These are phyloP conservation scores for Onygena corvina DNA, from an alignment of 2,329 filamentous ascomycete genomes.

Conservation along the genomic window DNA sequence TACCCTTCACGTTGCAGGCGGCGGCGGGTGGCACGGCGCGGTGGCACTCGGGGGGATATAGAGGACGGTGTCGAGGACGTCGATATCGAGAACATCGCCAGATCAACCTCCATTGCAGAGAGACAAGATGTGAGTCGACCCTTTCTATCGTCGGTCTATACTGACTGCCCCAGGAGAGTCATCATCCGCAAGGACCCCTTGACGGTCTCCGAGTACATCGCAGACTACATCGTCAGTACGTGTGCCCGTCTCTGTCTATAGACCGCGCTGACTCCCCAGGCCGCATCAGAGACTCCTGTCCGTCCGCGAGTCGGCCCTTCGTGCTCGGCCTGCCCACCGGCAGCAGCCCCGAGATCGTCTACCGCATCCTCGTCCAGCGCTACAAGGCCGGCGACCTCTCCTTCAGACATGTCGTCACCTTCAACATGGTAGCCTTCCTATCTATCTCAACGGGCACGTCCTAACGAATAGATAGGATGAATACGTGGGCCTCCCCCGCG, in stretches of 20 bases:
- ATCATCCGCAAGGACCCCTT: constrained; percentile 65
- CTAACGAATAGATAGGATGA: constrained; percentile 49
- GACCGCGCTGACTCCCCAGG: constrained; percentile 35
- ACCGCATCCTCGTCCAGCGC: constrained; percentile 56
- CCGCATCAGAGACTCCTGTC: constrained; percentile 65
- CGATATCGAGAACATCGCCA: too few relatives aligned
- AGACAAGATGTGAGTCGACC: not conserved
- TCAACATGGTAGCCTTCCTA: constrained; percentile 60
- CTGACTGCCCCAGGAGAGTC: constrained; percentile 51
- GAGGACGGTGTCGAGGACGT: too few relatives aligned
- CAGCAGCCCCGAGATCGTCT: constrained; percentile 66
- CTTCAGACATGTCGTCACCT: constrained; percentile 78
- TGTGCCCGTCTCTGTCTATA: not conserved
- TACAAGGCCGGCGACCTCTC: constrained; percentile 49
- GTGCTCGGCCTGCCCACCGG: constrained; percentile 75
- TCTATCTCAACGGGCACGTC: not conserved
- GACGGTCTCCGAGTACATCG: constrained; percentile 61
- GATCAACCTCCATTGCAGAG: not conserved
- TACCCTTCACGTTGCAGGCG: too few relatives aligned
- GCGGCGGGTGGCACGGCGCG: too few relatives aligned
- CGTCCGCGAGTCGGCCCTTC: constrained; percentile 61
- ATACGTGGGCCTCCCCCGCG: constrained; percentile 70
- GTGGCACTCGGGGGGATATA: too few relatives aligned
- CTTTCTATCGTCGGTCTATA: not conserved
- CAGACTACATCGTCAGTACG: constrained; percentile 65